Evolutionary conservation across 2,329 filamentous ascomycete species (phyloP), one percentile per base, ranked within the genome.

Genomic region (Plectosphaerella plurivora): DNA sequence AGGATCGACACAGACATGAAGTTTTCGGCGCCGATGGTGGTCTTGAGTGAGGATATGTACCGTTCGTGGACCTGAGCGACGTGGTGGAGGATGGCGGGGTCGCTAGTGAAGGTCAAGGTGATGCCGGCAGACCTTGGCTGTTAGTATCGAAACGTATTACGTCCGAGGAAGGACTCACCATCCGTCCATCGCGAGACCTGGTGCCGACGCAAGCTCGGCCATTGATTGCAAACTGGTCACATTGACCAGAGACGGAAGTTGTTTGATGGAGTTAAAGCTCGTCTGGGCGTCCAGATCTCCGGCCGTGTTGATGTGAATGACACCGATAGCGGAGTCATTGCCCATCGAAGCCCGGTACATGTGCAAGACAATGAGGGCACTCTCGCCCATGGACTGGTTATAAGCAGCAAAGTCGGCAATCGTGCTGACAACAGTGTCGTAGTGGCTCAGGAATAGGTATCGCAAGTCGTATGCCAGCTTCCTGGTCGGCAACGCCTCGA

Each of bases 371-470:
- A 61, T 56, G 49, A 63, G 60, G 1, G 39, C 48, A 24, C 67
- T 66, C 1, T 63, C 60, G 5, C 51, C 53, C 42, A 65, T 49
- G 55, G 28, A 5, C 28, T 33, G 33, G 8, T 56, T 59, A 25
- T 52, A 51, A 25, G 55, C 49, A 64, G 65, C 69, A 7, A 68
- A n/a, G 10, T 59, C 57, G 3, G 60, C 57, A 49, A 63, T 60
- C 1, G 39, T 47, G 24, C 67, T 66, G 1, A 63, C 60, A 3
- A 51, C 53, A 44, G 65, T 49, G 55, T 66, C 57, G 51, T 65
- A 64, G 49, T 60, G 51, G 75, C 74, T 57, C 65, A 68, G 60
- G 7, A 8, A 33, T 64, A 79, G 1, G 79, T 65, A 53, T 78
- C 73, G 0, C 55, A 5, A 53, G 76, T 65, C 10, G 62, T 41